Percentiles rank a stretch among this genome's conserved stretches.
These are phyloP conservation scores for Rosa hybrid DNA, from an alignment of 331 rosid species.

Conservation along the genomic window DNA sequence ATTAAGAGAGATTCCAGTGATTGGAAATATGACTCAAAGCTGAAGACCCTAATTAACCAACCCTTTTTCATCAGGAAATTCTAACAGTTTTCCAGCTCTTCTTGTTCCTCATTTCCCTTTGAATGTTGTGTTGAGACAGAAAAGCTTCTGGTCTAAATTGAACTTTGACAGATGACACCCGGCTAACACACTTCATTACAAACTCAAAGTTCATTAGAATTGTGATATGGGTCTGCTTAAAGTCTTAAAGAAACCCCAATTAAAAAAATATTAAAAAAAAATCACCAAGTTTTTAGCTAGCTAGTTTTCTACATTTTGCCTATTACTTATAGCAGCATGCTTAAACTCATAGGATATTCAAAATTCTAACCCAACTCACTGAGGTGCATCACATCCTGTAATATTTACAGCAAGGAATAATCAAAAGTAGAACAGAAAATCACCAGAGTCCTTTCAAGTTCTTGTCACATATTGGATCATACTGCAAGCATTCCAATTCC, in stretches of 20 bases:
- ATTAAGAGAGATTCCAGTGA: neutral
- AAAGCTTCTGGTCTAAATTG: neutral
- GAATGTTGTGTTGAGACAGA: neutral
- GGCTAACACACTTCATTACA: neutral
- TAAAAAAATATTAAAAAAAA: neutral
- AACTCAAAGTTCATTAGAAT: neutral
- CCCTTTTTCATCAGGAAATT: neutral
- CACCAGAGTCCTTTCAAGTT: conserved; percentile 3
- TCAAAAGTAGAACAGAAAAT: neutral
- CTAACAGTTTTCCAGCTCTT: neutral
- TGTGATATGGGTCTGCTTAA: neutral
- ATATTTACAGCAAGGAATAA: neutral
- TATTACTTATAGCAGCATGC: neutral
- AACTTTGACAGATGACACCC: neutral
- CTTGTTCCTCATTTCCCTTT: neutral
- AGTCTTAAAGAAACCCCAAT: neutral
- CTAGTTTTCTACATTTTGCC: neutral
- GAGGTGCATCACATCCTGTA: neutral
- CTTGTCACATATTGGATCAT: conserved; percentile 3
- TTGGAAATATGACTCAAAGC: neutral
- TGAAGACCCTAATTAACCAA: neutral
- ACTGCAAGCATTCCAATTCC: conserved; percentile 14
- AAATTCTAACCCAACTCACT: neutral
- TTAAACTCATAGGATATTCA: neutral
- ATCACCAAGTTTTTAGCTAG: neutral